Percentiles rank a stretch among this genome's conserved stretches.
These are phyloP conservation scores for Podila epicladia DNA, from an alignment of 192 early-diverging fungal genomes.

Conservation along the genomic window DNA sequence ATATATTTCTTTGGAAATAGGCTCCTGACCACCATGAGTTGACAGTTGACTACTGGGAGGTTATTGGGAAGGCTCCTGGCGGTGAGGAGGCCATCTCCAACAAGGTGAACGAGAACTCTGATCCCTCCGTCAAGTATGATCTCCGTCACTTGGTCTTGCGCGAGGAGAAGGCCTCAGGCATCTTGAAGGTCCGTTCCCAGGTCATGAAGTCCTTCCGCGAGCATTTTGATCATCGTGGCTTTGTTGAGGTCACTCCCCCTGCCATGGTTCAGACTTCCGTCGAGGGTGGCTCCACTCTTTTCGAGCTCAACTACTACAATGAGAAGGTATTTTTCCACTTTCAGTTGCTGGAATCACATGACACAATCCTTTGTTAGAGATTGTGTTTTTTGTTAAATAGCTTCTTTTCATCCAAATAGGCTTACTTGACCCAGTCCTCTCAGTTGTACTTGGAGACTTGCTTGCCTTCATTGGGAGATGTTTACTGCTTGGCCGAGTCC, in stretches of 20 bases:
- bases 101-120: constrained; percentile 90
- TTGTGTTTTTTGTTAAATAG: background rate
- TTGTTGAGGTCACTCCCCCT: constrained; percentile 96
- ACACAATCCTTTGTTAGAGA: constrained; percentile 17
- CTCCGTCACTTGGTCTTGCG: constrained; percentile 98
- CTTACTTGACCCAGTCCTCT: constrained; percentile 98
- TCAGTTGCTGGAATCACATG: background rate
- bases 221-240: constrained; percentile 83
- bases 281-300: constrained; percentile 97
- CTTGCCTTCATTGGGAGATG: constrained; percentile 94
- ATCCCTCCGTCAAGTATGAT: constrained; percentile 87
- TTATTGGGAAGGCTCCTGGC: constrained; percentile 92
- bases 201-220: constrained; percentile 96
- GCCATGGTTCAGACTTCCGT: constrained; percentile 99
- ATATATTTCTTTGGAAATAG: constrained; percentile 43
- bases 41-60: constrained; percentile 93
- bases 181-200: constrained; percentile 86
- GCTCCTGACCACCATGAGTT: constrained; percentile 98
- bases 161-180: constrained; percentile 86
- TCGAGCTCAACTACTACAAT: constrained; percentile 96
- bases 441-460: constrained; percentile 98
- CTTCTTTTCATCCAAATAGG: constrained; percentile 47
- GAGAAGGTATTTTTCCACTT: constrained; percentile 66
- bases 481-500: constrained; percentile 95
- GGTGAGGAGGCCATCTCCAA: constrained; percentile 94